A percentile compares a stretch with the other conserved stretches of the same genome.
Evolutionary conservation across 2,329 filamentous ascomycete genomes (phyloP).

Genomic region (Tolypocladium amazonense): DNA sequence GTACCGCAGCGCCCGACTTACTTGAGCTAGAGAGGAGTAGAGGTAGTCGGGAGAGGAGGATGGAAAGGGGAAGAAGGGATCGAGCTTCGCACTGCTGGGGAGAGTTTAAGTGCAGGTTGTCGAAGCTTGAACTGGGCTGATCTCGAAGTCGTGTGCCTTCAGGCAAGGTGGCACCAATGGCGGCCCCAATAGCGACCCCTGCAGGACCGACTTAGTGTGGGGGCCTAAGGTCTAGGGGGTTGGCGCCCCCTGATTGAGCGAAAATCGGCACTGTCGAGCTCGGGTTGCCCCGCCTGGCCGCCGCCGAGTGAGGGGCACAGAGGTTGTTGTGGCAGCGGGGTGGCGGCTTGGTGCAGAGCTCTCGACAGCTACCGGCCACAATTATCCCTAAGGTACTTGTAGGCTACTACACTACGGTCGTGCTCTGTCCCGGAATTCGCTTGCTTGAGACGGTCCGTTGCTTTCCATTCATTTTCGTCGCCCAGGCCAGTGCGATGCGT

Average conservation of each 20-base stretch:
- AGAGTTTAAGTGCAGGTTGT: neutral
- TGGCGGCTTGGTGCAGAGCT: neutral
- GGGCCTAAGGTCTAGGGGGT: conserved; percentile 5
- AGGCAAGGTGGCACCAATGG: conserved; percentile 23
- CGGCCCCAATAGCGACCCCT: conserved; percentile 11
- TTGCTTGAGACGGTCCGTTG: neutral
- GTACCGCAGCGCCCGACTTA: neutral
- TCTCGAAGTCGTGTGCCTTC: conserved; percentile 14
- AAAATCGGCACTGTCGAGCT: neutral
- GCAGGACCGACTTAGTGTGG: conserved; percentile 13
- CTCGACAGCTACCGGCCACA: neutral
- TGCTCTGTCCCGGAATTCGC: neutral
- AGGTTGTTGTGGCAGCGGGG: neutral
- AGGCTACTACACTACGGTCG: too few relatives aligned
- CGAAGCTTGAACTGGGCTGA: neutral
- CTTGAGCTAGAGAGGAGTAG: neutral
- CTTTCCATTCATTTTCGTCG: neutral
- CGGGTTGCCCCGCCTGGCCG: neutral
- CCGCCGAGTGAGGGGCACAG: neutral
- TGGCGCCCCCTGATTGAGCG: neutral
- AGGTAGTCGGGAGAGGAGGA: neutral
- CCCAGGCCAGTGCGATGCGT: neutral
- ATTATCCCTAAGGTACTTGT: too few relatives aligned
- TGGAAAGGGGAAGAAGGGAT: neutral
- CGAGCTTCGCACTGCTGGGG: neutral